These are phyloP conservation scores for Tilletia indica DNA, from an alignment of 1,284 basidiomycete species.

Conservation along the genomic window DNA sequence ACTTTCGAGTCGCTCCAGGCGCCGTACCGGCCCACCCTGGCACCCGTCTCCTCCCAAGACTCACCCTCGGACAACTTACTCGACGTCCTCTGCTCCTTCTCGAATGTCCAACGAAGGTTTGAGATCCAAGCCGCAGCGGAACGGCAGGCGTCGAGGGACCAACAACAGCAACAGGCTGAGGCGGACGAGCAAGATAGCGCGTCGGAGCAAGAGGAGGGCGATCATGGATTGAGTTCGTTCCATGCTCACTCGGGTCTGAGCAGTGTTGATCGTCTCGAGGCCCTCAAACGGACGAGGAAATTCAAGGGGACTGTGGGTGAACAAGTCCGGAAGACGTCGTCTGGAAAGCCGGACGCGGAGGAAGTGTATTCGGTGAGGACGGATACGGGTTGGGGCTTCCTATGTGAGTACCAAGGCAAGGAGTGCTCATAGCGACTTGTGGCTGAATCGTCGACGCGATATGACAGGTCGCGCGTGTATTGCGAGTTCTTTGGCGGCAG, in stretches of 20 bases:
- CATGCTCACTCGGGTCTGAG: conserved; percentile 21
- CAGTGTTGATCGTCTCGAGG: conserved; percentile 34
- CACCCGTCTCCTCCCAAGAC: conserved; percentile 21
- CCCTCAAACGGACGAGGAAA: conserved; percentile 32
- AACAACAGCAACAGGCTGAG: neutral
- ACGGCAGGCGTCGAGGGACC: neutral
- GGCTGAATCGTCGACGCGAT: neutral
- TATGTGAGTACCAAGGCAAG: conserved; percentile 25
- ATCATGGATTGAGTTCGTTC: conserved; percentile 6
- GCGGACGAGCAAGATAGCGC: conserved; percentile 12
- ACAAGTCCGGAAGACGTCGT: conserved; percentile 26
- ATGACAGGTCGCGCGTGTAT: conserved; percentile 36
- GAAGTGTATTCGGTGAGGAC: conserved; percentile 33
- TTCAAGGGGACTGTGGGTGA: conserved; percentile 49
- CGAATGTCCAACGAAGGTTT: conserved; percentile 39
- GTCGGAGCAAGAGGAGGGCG: neutral
- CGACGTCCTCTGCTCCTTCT: conserved; percentile 45
- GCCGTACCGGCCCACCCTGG: neutral
- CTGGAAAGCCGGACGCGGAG: conserved; percentile 21
- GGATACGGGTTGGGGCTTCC: conserved; percentile 48
- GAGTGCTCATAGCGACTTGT: neutral
- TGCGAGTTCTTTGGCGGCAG: conserved; percentile 65
- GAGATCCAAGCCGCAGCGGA: conserved; percentile 36
- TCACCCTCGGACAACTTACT: conserved; percentile 31
- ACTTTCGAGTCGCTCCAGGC: conserved; percentile 5